A percentile compares a stretch with the other conserved stretches of the same genome.
Evolutionary conservation across 441 rosid genomes (phyloP).

Genomic region (Cnidoscolus chayamansa): DNA sequence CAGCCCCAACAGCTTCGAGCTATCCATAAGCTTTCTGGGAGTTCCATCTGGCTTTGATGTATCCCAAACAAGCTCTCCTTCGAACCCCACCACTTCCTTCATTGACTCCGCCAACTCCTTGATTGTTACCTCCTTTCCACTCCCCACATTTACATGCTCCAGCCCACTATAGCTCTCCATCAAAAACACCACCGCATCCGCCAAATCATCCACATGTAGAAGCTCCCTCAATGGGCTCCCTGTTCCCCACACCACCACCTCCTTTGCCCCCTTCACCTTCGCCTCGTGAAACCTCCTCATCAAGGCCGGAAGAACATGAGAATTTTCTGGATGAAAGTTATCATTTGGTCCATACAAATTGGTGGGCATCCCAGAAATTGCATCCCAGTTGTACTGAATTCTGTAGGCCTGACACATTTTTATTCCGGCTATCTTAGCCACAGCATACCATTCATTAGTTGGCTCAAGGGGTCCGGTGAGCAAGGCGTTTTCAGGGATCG

Average conservation of each 20-base stretch:
- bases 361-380: slow-evolving; percentile 91
- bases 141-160: slow-evolving; percentile 86
- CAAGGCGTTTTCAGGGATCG: slow-evolving; percentile 71
- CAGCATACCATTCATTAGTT: slow-evolving; percentile 92
- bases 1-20: slow-evolving; percentile 67
- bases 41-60: slow-evolving; percentile 83
- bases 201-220: slow-evolving; percentile 89
- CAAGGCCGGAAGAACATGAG: slow-evolving; percentile 88
- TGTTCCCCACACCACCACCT: slow-evolving; percentile 94
- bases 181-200: slow-evolving; percentile 77
- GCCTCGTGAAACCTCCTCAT: slow-evolving; percentile 92
- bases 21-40: slow-evolving; percentile 95
- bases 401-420: slow-evolving; percentile 94
- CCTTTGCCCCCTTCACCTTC: slow-evolving; percentile 52
- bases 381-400: slow-evolving; percentile 69
- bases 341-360: slow-evolving; percentile 85
- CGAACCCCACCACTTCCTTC: slow-evolving; percentile 81
- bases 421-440: slow-evolving; percentile 90
- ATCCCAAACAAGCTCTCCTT: slow-evolving; percentile 87
- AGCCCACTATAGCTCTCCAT: slow-evolving; percentile 68
- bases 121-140: slow-evolving; percentile 84
- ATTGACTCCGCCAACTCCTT: slow-evolving; percentile 87
- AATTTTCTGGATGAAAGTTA: slow-evolving; percentile 87
- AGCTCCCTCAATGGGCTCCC: slow-evolving; percentile 95
- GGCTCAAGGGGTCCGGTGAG: slow-evolving; percentile 82